Percentiles rank a stretch among this genome's conserved stretches.
Conservation (phyloP, 768 basidiomycete genomes). For the Russula brevipes region DNA sequence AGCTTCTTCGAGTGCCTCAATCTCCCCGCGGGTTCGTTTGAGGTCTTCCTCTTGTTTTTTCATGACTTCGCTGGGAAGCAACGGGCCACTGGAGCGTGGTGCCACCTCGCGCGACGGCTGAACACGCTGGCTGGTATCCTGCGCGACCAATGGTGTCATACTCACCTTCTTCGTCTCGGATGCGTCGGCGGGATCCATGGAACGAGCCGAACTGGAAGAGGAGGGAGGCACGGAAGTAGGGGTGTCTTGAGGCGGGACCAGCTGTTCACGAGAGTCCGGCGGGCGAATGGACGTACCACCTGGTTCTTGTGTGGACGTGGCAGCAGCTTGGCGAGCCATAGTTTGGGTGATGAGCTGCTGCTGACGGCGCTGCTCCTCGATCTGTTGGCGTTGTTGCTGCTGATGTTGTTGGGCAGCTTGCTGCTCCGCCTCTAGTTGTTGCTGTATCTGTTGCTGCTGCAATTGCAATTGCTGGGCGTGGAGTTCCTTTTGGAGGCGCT, state of each 20-base stretch:
- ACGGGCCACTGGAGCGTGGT: conserved; percentile 26
- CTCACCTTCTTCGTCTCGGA: conserved; percentile 74
- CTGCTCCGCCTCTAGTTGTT: conserved; percentile 32
- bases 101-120: conserved; percentile 18
- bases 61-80: conserved; percentile 38
- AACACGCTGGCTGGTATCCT: conserved; percentile 40
- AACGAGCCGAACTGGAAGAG: conserved; percentile 29
- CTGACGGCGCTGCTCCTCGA: conserved; percentile 26
- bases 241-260: conserved; percentile 32
- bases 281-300: conserved; percentile 36
- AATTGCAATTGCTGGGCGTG: conserved; percentile 26
- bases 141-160: conserved; percentile 72
- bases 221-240: conserved; percentile 31
- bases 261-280: conserved; percentile 46
- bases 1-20: conserved; percentile 41
- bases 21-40: conserved; percentile 49
- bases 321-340: conserved; percentile 12
- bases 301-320: conserved; percentile 18
- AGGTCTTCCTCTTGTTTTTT: conserved; percentile 50
- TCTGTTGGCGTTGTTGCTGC: conserved; percentile 31
- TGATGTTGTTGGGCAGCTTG: conserved; percentile 21
- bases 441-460: conserved; percentile 21
- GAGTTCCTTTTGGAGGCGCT: conserved; percentile 33
- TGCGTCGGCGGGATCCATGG: conserved; percentile 61
- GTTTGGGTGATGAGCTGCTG: conserved; percentile 19